Evolutionary conservation across 768 basidiomycete species (phyloP), one percentile per base, ranked within the genome.

Genomic region (Rhizopogon sp.): DNA sequence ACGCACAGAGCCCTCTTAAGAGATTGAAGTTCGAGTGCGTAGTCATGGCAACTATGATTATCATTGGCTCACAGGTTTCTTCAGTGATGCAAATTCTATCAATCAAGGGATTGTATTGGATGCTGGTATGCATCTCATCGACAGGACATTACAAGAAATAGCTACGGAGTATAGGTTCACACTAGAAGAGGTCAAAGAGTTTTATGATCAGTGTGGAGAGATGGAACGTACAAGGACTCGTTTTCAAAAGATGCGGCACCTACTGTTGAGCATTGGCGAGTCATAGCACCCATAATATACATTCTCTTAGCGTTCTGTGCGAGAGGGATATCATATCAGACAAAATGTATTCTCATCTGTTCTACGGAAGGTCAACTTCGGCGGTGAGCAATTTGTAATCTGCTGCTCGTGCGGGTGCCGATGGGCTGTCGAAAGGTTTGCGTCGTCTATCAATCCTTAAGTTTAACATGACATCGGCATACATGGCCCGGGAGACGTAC

Each of bases 371-470:
- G 58, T 89, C 87, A 43, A 82, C 78, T 52, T 90, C 90, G 5
- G 79, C 90, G 5, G 79, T 79, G 44, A 88, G 69, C 22, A 84
- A 69, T 58, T 84, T 85, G 64, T 86, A 80, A 60, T 88, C 83
- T 29, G 82, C 84, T 25, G 78, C 84, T 59, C 90, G 78, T n/a
- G 70, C 74, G 4, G 91, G 91, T 8, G 91, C 91, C 20, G 88
- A 82, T 25, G 91, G 91, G 58, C 88, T 90, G 51, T 87, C 84
- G 61, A 84, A 88, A 2, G 83, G 82, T 64, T 89, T 90, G 41
- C 85, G 80, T 59, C 85, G 84, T 68, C 91, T 93, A 58, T 42
- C 11, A 60, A 51, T 55, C 17, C 22, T 35, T 35, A 5, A 5
- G 9, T 37, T 49, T 14, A 49, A 14, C 9, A 37, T 14, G 14